Evolutionary conservation across 2,329 filamentous ascomycete species (phyloP).

Genomic region (Cercospora zeina): DNA sequence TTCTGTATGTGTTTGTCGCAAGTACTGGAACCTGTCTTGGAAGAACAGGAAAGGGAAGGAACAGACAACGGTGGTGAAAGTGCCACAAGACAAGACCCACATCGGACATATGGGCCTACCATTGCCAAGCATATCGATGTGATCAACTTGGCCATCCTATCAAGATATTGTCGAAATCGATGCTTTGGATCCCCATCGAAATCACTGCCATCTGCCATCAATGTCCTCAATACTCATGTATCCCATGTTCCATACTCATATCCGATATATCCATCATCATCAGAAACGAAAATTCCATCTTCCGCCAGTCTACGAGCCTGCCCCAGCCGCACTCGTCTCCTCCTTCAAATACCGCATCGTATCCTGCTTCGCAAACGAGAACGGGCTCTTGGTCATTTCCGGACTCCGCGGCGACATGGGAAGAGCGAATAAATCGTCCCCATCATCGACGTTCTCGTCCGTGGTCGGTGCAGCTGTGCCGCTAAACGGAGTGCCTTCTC

Average conservation of each 20-base stretch:
- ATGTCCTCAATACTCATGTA: not conserved
- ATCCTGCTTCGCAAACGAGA: constrained; percentile 58
- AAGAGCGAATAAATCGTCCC: constrained; percentile 83
- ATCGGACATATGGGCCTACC: too few relatives aligned
- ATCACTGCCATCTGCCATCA: not conserved
- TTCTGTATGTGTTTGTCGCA: too few relatives aligned
- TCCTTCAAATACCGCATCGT: constrained; percentile 37
- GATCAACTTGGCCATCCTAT: not conserved
- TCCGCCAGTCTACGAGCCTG: not conserved
- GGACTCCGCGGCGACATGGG: constrained; percentile 84
- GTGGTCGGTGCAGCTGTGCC: not conserved
- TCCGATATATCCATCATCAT: not conserved
- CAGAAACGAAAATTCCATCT: not conserved
- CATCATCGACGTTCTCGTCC: constrained; percentile 54
- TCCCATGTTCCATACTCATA: not conserved
- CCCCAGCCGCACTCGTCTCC: not conserved
- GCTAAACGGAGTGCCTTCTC: constrained; percentile 15
- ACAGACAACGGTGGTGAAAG: too few relatives aligned
- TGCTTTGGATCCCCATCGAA: not conserved
- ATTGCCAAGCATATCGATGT: too few relatives aligned
- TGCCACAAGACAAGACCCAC: too few relatives aligned
- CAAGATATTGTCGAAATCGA: not conserved
- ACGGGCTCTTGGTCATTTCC: constrained; percentile 81
- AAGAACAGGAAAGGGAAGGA: too few relatives aligned
- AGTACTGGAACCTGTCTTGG: too few relatives aligned